Evolutionary conservation across 805 yeast species (phyloP), one percentile per base, ranked within the genome.

Genomic region (Nakazawaea siamensis): DNA sequence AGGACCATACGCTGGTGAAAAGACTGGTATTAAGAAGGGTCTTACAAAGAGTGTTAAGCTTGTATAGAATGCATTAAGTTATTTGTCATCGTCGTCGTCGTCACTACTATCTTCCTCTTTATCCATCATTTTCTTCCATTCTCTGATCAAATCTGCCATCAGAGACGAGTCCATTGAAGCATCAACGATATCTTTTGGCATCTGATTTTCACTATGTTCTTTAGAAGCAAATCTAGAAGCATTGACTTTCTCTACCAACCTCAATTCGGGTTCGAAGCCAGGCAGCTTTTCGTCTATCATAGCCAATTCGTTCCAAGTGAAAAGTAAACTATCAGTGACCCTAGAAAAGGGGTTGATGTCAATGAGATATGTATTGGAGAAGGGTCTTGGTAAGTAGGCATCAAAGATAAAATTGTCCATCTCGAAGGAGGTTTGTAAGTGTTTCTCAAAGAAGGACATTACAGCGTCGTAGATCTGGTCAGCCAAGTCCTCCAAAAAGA

Each of bases 21-120:
- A 76, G 64, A 87, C 97, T 14, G 98, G 98, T 84, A 92, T 92
- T 55, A 87, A 87, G 69, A 90, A 92, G 74, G 86, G 86, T 46
- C 55, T 90, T 34, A 70, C 94, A n/a, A 80, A 85, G 58, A 80
- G 94, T 50, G 87, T 85, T 52, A 83, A 80, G 57, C 78, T 87
- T 59, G 63, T 51, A n/a, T 64, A 48, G 24, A 9, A 7, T 30
- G 19, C 16, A 18, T 34, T 16, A 8, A 12, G 16, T 12, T 23
- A n/a, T 23, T 1, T 14, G 17, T 8, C 33, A 11, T 26, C 12
- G 12, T 16, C 11, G 13, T 20, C 33, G 21, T 20, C 17, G 29
- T 27, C 29, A 6, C 17, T 15, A 8, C 10, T 10, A 8, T 24
- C 27, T 10, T 66, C 66, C 33, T 46, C 43, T 32, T 46, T 36